Base-by-base conservation (phyloP, 108 stramenopile species). In the Mediolabrus comicus region DNA sequence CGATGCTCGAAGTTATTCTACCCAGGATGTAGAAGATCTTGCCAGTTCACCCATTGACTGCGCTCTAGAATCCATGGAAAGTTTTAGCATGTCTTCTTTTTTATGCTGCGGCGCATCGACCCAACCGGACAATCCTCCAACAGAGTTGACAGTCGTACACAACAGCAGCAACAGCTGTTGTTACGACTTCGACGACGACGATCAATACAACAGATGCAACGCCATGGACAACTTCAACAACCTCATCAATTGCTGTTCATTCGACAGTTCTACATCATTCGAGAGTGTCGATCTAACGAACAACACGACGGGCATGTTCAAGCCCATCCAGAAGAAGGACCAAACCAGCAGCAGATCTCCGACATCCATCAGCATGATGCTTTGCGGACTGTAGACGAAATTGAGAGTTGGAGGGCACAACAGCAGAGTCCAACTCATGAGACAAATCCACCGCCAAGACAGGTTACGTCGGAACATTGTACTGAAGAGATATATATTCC, bases 21-120 rank as follows among this genome's bases (percentile, higher is more conserved):
- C 46, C 22, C 3, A 49, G 9, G 22, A 49, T 2, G 46, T 49
- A 49, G 46, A 49, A 49, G 46, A 49, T 22, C 22, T 49, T n/a
- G 46, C 46, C 22, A 22, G 46, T 14, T 69, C 68, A 16, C 68
- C 68, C n/a, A 16, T 69, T 3, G 58, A 69, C 31, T 38, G 39
- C 24, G 68, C 68, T 28, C 58, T 59, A 28, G 68, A 69, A 57
- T 69, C 68, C 3, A 60, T 69, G 25, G 68, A 69, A 31, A 69
- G 56, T 58, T 69, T 69, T 13, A 22, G 39, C 46, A 43, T 69
- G 31, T 32, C 68, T 6, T 49, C 28, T 16, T 38, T 69, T 38
- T 46, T 69, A 13, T 69, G 68, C 43, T 69, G 68, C 11, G 68
- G 68, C 5, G 41, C 38, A 34, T 28, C 25, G 14, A 24, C 28